These are phyloP conservation scores for Populus hybrid DNA, from an alignment of 441 rosid species.

Conservation along the genomic window DNA sequence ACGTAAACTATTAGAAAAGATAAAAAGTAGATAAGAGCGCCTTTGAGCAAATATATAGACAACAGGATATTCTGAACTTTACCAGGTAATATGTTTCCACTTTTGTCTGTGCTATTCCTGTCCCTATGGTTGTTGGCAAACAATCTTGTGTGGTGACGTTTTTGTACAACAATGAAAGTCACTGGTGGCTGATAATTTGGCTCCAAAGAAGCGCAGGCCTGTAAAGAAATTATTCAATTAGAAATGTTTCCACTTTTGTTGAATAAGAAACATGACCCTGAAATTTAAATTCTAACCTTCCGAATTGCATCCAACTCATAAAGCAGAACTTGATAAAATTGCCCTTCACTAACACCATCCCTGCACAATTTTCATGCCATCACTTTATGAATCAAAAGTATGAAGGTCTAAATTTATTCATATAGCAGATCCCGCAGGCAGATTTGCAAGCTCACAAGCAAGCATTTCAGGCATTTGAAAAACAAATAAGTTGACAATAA, in stretches of 20 bases:
- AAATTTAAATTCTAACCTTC: conserved; percentile 45
- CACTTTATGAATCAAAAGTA: not conserved
- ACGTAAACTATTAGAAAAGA: not conserved
- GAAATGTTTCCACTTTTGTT: too few relatives aligned
- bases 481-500: not conserved
- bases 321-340: conserved; percentile 92
- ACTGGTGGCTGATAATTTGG: conserved; percentile 96
- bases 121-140: conserved; percentile 93
- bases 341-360: conserved; percentile 99
- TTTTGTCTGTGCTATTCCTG: conserved; percentile 80
- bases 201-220: conserved; percentile 98
- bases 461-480: not conserved
- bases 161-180: conserved; percentile 94
- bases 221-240: not conserved
- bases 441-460: not conserved
- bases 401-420: not conserved
- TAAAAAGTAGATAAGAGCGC: not conserved
- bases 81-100: conserved; percentile 95
- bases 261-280: not conserved
- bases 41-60: not conserved
- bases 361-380: conserved; percentile 31
- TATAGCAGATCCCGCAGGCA: not conserved
- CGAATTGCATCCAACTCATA: conserved; percentile 95
- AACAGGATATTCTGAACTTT: not conserved
- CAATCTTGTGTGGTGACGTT: conserved; percentile 89